Base-by-base conservation (phyloP, 345 rosid species). In the Gossypium arboreum region DNA sequence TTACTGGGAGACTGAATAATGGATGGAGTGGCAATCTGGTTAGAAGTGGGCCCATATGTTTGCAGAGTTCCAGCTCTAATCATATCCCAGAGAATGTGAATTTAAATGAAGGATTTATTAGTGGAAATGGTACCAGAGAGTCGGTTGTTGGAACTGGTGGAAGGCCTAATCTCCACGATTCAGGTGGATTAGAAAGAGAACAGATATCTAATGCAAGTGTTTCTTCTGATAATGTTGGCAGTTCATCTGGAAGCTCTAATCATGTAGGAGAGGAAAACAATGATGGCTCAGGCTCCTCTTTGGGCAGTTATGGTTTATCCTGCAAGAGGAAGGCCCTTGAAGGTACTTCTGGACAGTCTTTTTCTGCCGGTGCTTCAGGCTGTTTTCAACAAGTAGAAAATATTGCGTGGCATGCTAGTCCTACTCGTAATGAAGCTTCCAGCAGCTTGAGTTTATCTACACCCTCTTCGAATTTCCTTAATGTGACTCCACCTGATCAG, bases 131-230 rank as follows among this genome's bases (percentile, higher is more conserved):
- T 57, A 57, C 22, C 22, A 27, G 61, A 57, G 22, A 27, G 61
- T 57, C 61, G 9, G 29, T 15, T 12, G 22, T 57, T 12, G 61
- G 29, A 22, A 22, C 61, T 57, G 29, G 61, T 22, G 24, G 22
- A 57, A 2, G 62, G 11, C 62, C 12, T 11, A 57, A 57, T 22
- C 27, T 57, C 62, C 27, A 57, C 29, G 10, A 57, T 16, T 57
- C 62, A 22, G 29, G 22, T 57, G 62, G 62, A 57, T 27, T 57
- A 22, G 62, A 57, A 57, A 57, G 62, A 22, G 62, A 57, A 57
- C 15, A 57, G 62, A 57, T 57, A 57, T 57, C 62, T 57, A 57
- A 57, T 57, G 62, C 62, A 25, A 57, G 62, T 57, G 29, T 57
- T 57, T 57, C 62, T 57, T 57, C 29, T 22, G 16, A 57, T 57